Percentiles rank a stretch among this genome's conserved stretches.
Conservation (phyloP, 1,284 basidiomycete species). For the Hypsizygus ulmarius region DNA sequence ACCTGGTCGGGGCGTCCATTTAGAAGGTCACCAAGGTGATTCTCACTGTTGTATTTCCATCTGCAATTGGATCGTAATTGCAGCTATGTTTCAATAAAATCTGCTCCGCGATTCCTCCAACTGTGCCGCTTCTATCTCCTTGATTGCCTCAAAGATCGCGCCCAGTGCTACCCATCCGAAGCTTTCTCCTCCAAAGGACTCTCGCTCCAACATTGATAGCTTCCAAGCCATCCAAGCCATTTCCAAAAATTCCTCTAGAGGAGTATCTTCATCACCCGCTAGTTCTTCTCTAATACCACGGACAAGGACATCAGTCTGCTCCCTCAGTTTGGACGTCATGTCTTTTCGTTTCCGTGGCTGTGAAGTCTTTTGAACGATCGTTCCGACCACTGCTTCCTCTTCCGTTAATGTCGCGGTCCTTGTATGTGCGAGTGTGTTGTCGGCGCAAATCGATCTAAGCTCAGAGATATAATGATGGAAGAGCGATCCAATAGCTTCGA, state of each 20-base stretch:
- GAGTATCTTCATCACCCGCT: slow-evolving; percentile 41
- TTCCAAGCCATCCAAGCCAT: slow-evolving; percentile 54
- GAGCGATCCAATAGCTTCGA: slow-evolving; percentile 29
- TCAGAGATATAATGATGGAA: slow-evolving; percentile 47
- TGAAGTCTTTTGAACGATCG: slow-evolving; percentile 57
- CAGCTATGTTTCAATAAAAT: slow-evolving; percentile 15
- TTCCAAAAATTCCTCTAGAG: slow-evolving; percentile 37
- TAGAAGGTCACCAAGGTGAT: slow-evolving; percentile 3
- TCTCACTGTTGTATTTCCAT: slow-evolving; percentile 3
- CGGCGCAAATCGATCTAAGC: slow-evolving; percentile 47
- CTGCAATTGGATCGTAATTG: not conserved
- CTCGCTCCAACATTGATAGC: slow-evolving; percentile 35
- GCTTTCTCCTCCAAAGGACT: slow-evolving; percentile 55
- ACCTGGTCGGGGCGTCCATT: no score
- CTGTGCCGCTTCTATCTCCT: slow-evolving; percentile 32
- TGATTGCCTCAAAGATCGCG: slow-evolving; percentile 46
- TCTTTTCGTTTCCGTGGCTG: slow-evolving; percentile 54
- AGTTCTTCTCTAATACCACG: slow-evolving; percentile 45
- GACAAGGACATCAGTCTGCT: slow-evolving; percentile 52
- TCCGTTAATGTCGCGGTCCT: slow-evolving; percentile 49
- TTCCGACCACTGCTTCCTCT: slow-evolving; percentile 60
- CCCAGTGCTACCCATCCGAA: slow-evolving; percentile 61
- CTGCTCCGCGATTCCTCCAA: slow-evolving; percentile 18
- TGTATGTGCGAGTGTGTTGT: slow-evolving; percentile 44
- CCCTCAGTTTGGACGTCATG: slow-evolving; percentile 50